Conservation (phyloP, 257 asterid genomes). For the Agastache rugosa region DNA sequence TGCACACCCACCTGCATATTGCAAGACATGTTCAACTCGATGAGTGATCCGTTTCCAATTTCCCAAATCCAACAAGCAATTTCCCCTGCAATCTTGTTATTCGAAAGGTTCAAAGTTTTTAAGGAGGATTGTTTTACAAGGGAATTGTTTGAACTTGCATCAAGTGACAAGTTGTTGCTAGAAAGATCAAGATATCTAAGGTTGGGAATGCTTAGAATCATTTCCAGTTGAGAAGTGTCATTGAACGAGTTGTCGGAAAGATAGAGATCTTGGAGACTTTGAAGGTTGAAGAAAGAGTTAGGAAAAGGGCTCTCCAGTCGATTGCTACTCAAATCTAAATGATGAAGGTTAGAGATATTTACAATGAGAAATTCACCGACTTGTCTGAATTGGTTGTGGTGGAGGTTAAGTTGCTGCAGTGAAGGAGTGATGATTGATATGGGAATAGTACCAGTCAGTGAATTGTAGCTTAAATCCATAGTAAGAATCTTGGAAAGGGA, state of each 20-base stretch:
- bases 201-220: constrained; percentile 25
- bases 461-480: not conserved
- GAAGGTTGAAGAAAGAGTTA: constrained; percentile 27
- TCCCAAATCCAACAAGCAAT: constrained; percentile 57
- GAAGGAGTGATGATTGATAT: constrained; percentile 42
- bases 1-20: constrained; percentile 36
- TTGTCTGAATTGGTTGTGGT: constrained; percentile 36
- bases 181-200: constrained; percentile 50
- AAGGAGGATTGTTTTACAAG: not conserved
- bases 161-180: constrained; percentile 40
- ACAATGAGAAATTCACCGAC: constrained; percentile 18
- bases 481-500: too few species aligned
- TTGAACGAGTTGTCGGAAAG: constrained; percentile 40
- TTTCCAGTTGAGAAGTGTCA: constrained; percentile 25
- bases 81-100: constrained; percentile 42
- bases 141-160: constrained; percentile 23
- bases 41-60: not conserved
- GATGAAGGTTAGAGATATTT: not conserved
- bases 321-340: constrained; percentile 41
- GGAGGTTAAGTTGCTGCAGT: constrained; percentile 29
- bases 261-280: not conserved
- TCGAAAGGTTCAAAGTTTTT: constrained; percentile 43
- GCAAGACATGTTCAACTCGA: constrained; percentile 36
- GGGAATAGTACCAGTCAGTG: constrained; percentile 41
- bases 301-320: constrained; percentile 36